These are phyloP conservation scores for Atkinsonella texensis DNA, from an alignment of 2,329 filamentous ascomycete genomes.

Conservation along the genomic window DNA sequence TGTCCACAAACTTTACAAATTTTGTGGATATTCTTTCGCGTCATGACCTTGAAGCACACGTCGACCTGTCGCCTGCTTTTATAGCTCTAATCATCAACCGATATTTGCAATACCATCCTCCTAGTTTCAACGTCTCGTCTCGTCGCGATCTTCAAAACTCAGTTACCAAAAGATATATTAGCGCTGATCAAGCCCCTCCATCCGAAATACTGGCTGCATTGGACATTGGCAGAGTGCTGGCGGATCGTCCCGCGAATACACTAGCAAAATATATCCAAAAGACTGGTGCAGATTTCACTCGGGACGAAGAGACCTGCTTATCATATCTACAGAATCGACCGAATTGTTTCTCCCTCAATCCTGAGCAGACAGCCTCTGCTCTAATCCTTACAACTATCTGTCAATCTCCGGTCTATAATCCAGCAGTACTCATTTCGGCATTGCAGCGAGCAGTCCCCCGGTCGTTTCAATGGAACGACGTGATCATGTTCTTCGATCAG, in stretches of 20 bases:
- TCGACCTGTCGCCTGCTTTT: slow-evolving; percentile 56
- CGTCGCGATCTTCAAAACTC: slow-evolving; percentile 58
- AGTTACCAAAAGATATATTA: slow-evolving; percentile 55
- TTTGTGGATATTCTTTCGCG: slow-evolving; percentile 68
- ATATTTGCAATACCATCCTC: slow-evolving; percentile 75
- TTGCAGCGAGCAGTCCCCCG: slow-evolving; percentile 49
- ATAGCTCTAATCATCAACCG: slow-evolving; percentile 74
- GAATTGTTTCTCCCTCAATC: slow-evolving; percentile 50
- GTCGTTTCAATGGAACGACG: slow-evolving; percentile 57
- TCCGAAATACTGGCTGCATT: slow-evolving; percentile 58
- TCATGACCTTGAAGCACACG: slow-evolving; percentile 48
- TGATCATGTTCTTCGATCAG: slow-evolving; percentile 72
- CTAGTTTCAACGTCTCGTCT: slow-evolving; percentile 67
- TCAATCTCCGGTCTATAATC: slow-evolving; percentile 40
- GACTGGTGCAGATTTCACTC: slow-evolving; percentile 62
- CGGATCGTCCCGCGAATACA: slow-evolving; percentile 41
- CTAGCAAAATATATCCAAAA: slow-evolving; percentile 60
- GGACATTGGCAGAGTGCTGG: slow-evolving; percentile 54
- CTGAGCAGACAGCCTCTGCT: slow-evolving; percentile 72
- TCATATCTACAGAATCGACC: slow-evolving; percentile 41
- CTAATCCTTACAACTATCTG: slow-evolving; percentile 56
- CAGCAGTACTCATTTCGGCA: slow-evolving; percentile 46
- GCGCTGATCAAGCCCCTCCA: slow-evolving; percentile 51
- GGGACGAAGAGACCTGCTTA: slow-evolving; percentile 56
- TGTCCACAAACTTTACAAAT: slow-evolving; percentile 65